A percentile compares a stretch with the other conserved stretches of the same genome.
phyloP scores from a whole-genome alignment of 176 grass and related monocot genomes.

The Canna indica region DNA sequence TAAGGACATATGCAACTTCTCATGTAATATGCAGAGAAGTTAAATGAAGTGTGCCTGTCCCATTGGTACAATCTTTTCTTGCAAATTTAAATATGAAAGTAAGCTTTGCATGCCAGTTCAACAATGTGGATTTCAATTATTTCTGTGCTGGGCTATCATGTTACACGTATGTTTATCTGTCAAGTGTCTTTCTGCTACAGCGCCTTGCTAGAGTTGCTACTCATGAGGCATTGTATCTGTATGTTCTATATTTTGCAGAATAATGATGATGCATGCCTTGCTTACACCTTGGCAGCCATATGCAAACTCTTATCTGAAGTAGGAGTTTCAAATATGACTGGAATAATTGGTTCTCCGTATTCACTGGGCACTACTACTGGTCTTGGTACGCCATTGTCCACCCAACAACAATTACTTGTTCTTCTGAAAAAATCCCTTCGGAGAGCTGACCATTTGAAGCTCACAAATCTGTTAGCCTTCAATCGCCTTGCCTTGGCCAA shows the following conservation, averaged over 20 bases:
- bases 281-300: constrained; percentile 86
- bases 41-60: no score
- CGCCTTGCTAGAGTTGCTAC: neutral
- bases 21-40: neutral
- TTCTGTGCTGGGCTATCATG: neutral
- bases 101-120: no score
- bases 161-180: neutral
- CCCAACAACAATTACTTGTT: constrained; percentile 80
- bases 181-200: neutral
- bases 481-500: constrained; percentile 76
- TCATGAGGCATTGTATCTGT: no score
- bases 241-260: constrained; percentile 42
- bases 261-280: constrained; percentile 86
- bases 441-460: constrained; percentile 82
- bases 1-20: neutral
- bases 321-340: constrained; percentile 55
- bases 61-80: no score
- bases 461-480: constrained; percentile 64
- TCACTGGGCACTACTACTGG: constrained; percentile 73
- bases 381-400: constrained; percentile 63
- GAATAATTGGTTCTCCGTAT: constrained; percentile 63
- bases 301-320: constrained; percentile 81
- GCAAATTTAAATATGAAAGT: no score
- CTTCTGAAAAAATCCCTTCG: constrained; percentile 80
- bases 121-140: no score